A percentile compares a stretch with the other conserved stretches of the same genome.
These are phyloP conservation scores for Claviceps pazoutovae DNA, from an alignment of 2,329 filamentous ascomycete genomes.

Conservation along the genomic window DNA sequence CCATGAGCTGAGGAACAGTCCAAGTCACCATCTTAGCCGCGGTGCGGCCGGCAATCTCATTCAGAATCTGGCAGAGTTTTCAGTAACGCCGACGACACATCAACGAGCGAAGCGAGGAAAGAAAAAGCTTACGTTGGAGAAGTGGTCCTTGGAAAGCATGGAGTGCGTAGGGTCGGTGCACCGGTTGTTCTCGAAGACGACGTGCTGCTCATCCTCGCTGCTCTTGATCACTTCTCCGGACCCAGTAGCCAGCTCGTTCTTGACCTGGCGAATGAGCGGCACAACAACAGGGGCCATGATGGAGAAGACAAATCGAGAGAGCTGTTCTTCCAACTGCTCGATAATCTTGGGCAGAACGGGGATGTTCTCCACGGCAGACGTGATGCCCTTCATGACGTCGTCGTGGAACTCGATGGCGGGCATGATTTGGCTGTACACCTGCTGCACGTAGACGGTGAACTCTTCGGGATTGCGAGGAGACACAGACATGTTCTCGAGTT, in stretches of 20 bases:
- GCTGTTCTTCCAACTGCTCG: constrained; percentile 74
- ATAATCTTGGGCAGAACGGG: constrained; percentile 73
- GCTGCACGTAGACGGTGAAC: constrained; percentile 62
- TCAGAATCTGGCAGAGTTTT: constrained; percentile 45
- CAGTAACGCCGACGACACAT: not conserved
- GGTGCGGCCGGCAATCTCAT: constrained; percentile 74
- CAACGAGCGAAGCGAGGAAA: not conserved
- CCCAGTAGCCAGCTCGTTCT: constrained; percentile 72
- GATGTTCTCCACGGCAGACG: constrained; percentile 67
- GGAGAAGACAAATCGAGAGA: constrained; percentile 84
- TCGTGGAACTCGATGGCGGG: constrained; percentile 88
- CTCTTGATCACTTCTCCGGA: constrained; percentile 78
- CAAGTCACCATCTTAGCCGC: constrained; percentile 68
- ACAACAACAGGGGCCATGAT: constrained; percentile 78
- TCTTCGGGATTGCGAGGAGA: constrained; percentile 72
- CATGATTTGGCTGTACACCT: constrained; percentile 67
- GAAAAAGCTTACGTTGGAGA: constrained; percentile 51
- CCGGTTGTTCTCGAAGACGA: constrained; percentile 71
- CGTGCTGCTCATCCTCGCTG: constrained; percentile 68
- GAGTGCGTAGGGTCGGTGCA: constrained; percentile 80
- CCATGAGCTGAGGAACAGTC: constrained; percentile 80
- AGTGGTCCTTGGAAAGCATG: constrained; percentile 93
- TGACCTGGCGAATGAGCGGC: constrained; percentile 75
- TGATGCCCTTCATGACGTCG: constrained; percentile 67
- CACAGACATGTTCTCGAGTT: constrained; percentile 61